Evolutionary conservation across 495 filamentous ascomycete species (phyloP).

Genomic region (Xylaria longipes): DNA sequence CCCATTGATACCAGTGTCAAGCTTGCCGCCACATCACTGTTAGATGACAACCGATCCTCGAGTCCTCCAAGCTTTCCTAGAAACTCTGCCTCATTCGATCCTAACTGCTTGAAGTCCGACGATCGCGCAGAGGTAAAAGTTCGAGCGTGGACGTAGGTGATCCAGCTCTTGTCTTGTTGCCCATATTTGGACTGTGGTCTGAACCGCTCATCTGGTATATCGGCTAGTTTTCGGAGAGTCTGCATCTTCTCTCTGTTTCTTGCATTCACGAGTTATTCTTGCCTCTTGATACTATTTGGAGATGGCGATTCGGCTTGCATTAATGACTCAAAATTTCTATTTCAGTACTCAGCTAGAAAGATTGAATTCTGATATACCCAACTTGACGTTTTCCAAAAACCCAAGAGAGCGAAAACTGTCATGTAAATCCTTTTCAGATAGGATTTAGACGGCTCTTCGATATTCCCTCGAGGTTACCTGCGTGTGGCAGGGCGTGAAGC

Average conservation of each 20-base stretch:
- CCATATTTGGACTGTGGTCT: background rate
- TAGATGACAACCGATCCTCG: background rate
- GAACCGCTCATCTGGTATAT: conserved; percentile 17
- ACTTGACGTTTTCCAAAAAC: background rate
- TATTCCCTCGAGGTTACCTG: background rate
- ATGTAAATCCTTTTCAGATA: background rate
- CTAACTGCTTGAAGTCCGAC: conserved; percentile 7
- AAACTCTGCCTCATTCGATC: background rate
- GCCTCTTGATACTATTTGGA: background rate
- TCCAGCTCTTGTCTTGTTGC: background rate
- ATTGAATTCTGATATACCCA: background rate
- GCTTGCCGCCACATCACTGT: conserved; percentile 36
- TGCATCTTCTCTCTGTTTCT: conserved; percentile 1
- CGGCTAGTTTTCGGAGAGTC: conserved; percentile 6
- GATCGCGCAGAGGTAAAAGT: background rate
- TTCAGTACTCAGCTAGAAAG: background rate
- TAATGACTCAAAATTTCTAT: background rate
- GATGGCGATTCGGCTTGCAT: background rate
- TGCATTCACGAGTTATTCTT: background rate
- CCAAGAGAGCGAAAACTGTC: background rate
- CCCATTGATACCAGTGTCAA: conserved; percentile 62
- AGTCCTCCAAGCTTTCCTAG: background rate
- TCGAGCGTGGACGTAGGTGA: conserved; percentile 12
- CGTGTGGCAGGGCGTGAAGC: background rate
- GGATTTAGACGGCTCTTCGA: background rate